These are phyloP conservation scores for Prunus dulcis DNA, from an alignment of 306 rosid genomes.

Conservation along the genomic window DNA sequence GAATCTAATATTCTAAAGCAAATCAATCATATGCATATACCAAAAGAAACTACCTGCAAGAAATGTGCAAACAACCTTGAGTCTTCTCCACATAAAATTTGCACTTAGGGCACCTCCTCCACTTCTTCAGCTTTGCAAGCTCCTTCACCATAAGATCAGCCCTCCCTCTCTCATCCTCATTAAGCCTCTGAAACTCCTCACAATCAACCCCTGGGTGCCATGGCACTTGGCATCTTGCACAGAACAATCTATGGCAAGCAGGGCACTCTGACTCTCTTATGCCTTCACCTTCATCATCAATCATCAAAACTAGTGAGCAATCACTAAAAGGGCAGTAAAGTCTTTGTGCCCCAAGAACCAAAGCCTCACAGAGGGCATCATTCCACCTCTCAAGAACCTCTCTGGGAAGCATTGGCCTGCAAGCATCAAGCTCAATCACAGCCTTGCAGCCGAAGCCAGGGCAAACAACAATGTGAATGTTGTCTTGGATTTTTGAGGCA, in stretches of 20 bases:
- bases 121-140: slow-evolving; percentile 37
- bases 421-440: slow-evolving; percentile 29
- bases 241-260: slow-evolving; percentile 55
- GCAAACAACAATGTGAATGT: slow-evolving; percentile 28
- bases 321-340: slow-evolving; percentile 49
- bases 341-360: slow-evolving; percentile 8
- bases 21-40: no score
- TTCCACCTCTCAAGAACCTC: slow-evolving; percentile 39
- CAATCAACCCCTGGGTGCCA: slow-evolving; percentile 55
- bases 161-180: slow-evolving; percentile 36
- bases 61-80: slow-evolving; percentile 46
- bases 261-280: slow-evolving; percentile 48
- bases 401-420: slow-evolving; percentile 34
- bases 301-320: slow-evolving; percentile 41
- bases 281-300: slow-evolving; percentile 7
- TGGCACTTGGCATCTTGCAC: slow-evolving; percentile 43
- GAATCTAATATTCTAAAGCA: no score
- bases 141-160: slow-evolving; percentile 40
- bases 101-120: slow-evolving; percentile 56
- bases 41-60: slow-evolving; percentile 48
- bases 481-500: slow-evolving; percentile 36
- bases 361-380: slow-evolving; percentile 31
- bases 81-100: slow-evolving; percentile 40
- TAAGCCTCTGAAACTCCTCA: slow-evolving; percentile 35
- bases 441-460: slow-evolving; percentile 38